phyloP scores from a whole-genome alignment of 129 eudicot species.

The Escallonia herrerae region DNA sequence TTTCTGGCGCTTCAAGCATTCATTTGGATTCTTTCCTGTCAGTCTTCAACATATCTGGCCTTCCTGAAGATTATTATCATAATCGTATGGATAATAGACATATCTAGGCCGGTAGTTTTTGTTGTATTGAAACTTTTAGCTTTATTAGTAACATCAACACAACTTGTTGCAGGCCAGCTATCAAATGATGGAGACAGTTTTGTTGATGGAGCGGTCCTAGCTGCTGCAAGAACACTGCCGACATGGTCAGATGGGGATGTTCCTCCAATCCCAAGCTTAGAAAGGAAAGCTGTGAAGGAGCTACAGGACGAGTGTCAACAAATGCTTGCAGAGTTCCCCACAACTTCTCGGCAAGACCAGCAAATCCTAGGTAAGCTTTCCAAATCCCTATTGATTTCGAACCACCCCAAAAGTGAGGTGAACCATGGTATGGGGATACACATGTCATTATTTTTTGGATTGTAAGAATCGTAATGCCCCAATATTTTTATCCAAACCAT shows the following conservation, averaged over 20 bases:
- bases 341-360: slow-evolving; percentile 76
- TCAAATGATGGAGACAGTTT: slow-evolving; percentile 50
- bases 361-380: slow-evolving; percentile 54
- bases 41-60: slow-evolving; percentile 85
- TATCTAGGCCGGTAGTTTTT: neutral
- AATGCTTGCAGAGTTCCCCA: slow-evolving; percentile 58
- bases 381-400: too few relatives aligned
- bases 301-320: slow-evolving; percentile 84
- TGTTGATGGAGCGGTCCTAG: slow-evolving; percentile 94
- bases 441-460: too few relatives aligned
- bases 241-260: slow-evolving; percentile 87
- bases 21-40: slow-evolving; percentile 96
- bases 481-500: too few relatives aligned
- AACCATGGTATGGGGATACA: too few relatives aligned
- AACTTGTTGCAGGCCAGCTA: slow-evolving; percentile 39
- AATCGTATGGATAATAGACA: slow-evolving; percentile 41
- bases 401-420: too few relatives aligned
- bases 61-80: slow-evolving; percentile 77
- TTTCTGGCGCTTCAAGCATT: slow-evolving; percentile 71
- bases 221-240: slow-evolving; percentile 94
- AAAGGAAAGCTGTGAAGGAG: slow-evolving; percentile 76
- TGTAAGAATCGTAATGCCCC: too few relatives aligned
- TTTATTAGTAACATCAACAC: neutral
- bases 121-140: neutral
- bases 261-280: slow-evolving; percentile 74